Evolutionary conservation across 164 flowering plant genomes (phyloP), one percentile per base, ranked within the genome.

Genomic region (Echeveria elegans): DNA sequence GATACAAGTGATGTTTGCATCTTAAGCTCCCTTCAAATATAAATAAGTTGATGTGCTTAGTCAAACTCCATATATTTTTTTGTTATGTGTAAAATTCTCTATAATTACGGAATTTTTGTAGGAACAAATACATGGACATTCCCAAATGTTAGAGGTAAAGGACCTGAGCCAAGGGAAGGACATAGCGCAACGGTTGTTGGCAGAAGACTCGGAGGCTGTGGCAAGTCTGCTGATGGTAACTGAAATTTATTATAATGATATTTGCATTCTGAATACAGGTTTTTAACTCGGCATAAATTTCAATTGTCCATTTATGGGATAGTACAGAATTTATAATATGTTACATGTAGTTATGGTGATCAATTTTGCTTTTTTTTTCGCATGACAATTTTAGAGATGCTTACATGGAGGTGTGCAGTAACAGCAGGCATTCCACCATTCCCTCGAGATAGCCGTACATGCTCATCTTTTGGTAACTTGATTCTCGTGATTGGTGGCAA

Each of bases 381-480:
- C 61, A 56, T 56, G 61, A 12, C 6, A 56, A 56, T 12, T 83
- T 73, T 77, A 94, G 99, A 91, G 80, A 85, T 85, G 6, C 80
- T 91, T 67, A 79, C 82, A 21, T 95, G 99, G 99, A 83, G 83
- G 70, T 80, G 74, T 48, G 87, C 85, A 65, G 37, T 72, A 19
- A 85, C 99, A 72, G 77, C 87, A 41, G 97, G 99, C 64, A 80
- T 67, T 59, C 88, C 88, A 45, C 97, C 99, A 64, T 82, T 92
- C 69, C 83, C 92, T 12, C 93, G 99, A 37, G 96, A 86, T 78
- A 89, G 96, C 76, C 99, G 91, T 76, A 81, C 90, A n/a, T 91
- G 97, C 73, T 88, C 96, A 63, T 82, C 96, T 59, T 91, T 96
- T 96, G 85, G 73, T 74, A 86, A 86, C 78, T 86, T 81, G 73